Percentiles rank a stretch among this genome's conserved stretches.
Evolutionary conservation across 129 eudicot genomes (phyloP).

Genomic region (Tagetes erecta): DNA sequence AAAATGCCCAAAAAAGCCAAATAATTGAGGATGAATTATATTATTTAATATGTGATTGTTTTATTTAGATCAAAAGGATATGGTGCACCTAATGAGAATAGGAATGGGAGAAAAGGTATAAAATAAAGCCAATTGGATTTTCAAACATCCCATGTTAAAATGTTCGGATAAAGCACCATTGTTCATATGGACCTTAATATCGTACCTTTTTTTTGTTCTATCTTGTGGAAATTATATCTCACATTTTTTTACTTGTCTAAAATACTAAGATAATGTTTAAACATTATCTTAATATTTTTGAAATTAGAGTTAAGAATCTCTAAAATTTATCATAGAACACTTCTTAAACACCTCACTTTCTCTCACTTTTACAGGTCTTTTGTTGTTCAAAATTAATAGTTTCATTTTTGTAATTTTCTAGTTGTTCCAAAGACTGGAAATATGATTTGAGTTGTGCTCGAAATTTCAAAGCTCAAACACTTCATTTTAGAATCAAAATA

Average conservation of each 20-base stretch:
- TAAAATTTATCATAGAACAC: no score
- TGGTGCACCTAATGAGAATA: slow-evolving; percentile 18
- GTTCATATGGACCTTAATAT: slow-evolving; percentile 33
- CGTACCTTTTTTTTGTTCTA: slow-evolving; percentile 11
- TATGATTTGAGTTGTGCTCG: no score
- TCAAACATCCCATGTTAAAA: slow-evolving; percentile 41
- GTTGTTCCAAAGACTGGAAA: no score
- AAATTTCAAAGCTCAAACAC: no score
- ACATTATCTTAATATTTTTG: not conserved
- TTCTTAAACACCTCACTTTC: no score
- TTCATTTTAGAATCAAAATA: no score
- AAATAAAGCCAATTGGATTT: slow-evolving; percentile 33
- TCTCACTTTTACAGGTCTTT: no score
- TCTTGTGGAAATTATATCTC: not conserved
- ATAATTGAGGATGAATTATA: not conserved
- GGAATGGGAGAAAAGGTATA: slow-evolving; percentile 27
- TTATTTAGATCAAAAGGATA: slow-evolving; percentile 15
- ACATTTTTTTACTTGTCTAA: not conserved
- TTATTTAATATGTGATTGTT: slow-evolving; percentile 2
- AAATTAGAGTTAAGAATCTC: no score
- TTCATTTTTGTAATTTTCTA: no score
- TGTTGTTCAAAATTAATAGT: no score
- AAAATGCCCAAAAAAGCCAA: not conserved
- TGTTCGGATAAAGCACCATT: slow-evolving; percentile 37
- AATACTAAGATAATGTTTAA: not conserved